Evolutionary conservation across 192 early-diverging fungal genomes (phyloP), one percentile per base, ranked within the genome.

Genomic region (Phlyctochytrium bullatum): DNA sequence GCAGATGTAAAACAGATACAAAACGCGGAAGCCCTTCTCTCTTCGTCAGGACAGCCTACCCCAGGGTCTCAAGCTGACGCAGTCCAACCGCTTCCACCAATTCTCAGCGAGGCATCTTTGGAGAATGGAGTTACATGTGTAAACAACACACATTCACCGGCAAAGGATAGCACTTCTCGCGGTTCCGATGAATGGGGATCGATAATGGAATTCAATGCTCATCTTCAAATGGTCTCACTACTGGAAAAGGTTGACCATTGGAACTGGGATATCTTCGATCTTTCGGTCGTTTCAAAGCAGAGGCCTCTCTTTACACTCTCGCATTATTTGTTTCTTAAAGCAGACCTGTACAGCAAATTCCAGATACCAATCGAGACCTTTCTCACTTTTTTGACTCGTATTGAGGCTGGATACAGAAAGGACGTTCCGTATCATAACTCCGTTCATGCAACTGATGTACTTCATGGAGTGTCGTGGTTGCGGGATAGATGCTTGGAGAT

Each of bases 401-500:
- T 83, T 40, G 81, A 83, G 58, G 67, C 62, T 29, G 81, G 81
- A 16, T 83, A 83, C 61, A 72, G 67, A 29, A 32, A 61, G 20
- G 78, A 83, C 62, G 53, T 80, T 16, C 76, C 78, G 25, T 83
- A 85, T 57, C 84, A 86, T 66, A 86, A 86, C 65, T 78, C 81
- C 33, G 65, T 72, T 16, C 84, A 86, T 64, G 84, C 83, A 2
- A 70, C 76, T 30, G 84, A 86, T 57, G 84, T 86, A 29, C 67
- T 86, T 0, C 84, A 86, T 51, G 62, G 62, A 14, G 62, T 64
- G 25, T 23, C 32, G 10, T 64, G 27, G 32, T 31, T 64, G 0
- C 17, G 62, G 29, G 24, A 64, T 64, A 16, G 34, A 0, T 64
- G 62, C 2, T n/a, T 40, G 6, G 40, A 51, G 14, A 40, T 40